A percentile compares a stretch with the other conserved stretches of the same genome.
Conservation (phyloP, 2,329 filamentous ascomycete genomes). For the Apiospora malaysiana region DNA sequence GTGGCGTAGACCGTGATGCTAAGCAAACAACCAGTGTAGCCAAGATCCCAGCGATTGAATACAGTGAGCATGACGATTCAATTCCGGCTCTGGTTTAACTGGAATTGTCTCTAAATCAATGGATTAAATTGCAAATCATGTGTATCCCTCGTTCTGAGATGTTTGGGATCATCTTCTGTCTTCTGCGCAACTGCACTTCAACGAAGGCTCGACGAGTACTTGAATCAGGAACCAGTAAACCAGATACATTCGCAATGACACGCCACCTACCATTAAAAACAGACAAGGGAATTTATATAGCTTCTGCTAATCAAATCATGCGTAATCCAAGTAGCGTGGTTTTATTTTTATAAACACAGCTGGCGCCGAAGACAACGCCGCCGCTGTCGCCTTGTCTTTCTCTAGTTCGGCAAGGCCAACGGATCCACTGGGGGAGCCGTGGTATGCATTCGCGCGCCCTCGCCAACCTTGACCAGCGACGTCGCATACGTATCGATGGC, state of each 20-base stretch:
- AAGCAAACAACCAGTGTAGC: too few species aligned
- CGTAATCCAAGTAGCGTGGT: neutral
- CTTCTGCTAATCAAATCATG: neutral
- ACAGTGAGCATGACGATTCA: neutral
- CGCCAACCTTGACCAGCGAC: constrained; percentile 22
- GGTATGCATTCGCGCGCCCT: neutral
- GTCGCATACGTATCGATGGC: constrained; percentile 37
- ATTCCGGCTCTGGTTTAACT: neutral
- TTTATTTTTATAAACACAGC: neutral
- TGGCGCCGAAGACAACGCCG: neutral
- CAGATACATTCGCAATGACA: neutral
- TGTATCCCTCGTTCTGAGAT: neutral
- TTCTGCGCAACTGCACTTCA: neutral
- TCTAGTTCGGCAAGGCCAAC: neutral
- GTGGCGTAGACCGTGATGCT: too few species aligned
- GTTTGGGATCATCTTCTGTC: neutral
- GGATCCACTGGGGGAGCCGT: neutral
- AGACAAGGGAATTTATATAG: too few species aligned
- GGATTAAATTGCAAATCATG: neutral
- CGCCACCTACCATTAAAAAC: too few species aligned
- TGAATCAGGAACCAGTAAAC: neutral
- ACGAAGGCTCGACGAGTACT: neutral
- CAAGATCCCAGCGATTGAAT: neutral
- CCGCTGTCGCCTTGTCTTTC: neutral
- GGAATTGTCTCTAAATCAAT: neutral